A percentile compares a stretch with the other conserved stretches of the same genome.
Evolutionary conservation across 1,284 basidiomycete species (phyloP).

Genomic region (Polyporus tsugae): DNA sequence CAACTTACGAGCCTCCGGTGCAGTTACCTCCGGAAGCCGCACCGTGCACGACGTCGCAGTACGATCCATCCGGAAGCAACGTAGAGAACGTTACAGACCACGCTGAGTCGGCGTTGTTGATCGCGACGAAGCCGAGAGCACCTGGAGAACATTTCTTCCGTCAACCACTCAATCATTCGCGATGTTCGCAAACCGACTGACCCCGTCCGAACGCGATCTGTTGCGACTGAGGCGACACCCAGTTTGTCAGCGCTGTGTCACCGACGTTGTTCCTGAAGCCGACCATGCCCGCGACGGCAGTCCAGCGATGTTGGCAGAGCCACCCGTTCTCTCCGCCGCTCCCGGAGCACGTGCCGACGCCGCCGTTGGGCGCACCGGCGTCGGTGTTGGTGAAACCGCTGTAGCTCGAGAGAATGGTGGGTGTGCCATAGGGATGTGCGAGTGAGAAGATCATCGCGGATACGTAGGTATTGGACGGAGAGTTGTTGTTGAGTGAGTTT

Average conservation of each 20-base stretch:
- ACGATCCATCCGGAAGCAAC: conserved; percentile 61
- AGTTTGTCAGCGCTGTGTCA: conserved; percentile 55
- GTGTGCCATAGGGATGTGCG: conserved; percentile 72
- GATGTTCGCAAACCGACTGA: conserved; percentile 35
- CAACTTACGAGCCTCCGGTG: conserved; percentile 57
- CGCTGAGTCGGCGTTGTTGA: conserved; percentile 64
- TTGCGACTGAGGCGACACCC: conserved; percentile 61
- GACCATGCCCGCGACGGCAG: conserved; percentile 66
- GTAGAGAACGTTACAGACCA: conserved; percentile 67
- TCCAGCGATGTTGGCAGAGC: conserved; percentile 69
- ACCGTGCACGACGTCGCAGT: conserved; percentile 72
- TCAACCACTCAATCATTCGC: background rate
- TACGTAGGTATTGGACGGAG: conserved; percentile 70
- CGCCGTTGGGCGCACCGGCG: conserved; percentile 57
- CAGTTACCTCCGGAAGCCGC: conserved; percentile 49
- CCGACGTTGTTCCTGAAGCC: conserved; percentile 69
- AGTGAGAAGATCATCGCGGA: conserved; percentile 70
- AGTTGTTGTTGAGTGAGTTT: conserved; percentile 62
- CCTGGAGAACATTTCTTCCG: conserved; percentile 43
- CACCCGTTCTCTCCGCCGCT: conserved; percentile 64
- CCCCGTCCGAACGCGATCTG: conserved; percentile 73
- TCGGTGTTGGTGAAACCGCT: conserved; percentile 55
- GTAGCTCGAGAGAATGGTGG: conserved; percentile 71
- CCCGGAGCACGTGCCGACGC: conserved; percentile 59
- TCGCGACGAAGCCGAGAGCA: conserved; percentile 64